phyloP scores from a whole-genome alignment of 805 yeast genomes.

The Metschnikowia bowlesiae region DNA sequence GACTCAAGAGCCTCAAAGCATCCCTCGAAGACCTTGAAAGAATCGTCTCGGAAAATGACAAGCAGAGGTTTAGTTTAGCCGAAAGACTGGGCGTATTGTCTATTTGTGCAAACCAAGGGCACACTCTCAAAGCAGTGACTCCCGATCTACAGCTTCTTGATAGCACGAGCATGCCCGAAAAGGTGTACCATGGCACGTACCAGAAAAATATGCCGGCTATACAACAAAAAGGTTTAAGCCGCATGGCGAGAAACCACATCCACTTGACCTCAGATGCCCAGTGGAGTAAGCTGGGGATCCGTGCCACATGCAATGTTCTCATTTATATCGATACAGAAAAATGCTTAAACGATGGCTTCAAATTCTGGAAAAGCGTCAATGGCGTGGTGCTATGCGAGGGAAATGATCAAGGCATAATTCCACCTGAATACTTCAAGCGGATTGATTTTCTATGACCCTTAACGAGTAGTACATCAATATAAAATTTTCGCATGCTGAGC shows the following conservation, averaged over 20 bases:
- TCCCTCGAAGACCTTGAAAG: constrained; percentile 53
- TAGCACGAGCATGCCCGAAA: constrained; percentile 43
- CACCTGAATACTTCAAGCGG: constrained; percentile 37
- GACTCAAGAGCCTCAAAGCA: constrained; percentile 53
- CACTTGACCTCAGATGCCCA: constrained; percentile 63
- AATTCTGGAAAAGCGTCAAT: constrained; percentile 62
- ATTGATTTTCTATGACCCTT: constrained; percentile 13
- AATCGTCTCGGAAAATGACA: constrained; percentile 63
- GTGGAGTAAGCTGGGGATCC: constrained; percentile 67
- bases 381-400: constrained; percentile 72
- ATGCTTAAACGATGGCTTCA: constrained; percentile 40
- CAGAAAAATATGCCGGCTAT: constrained; percentile 44
- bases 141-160: constrained; percentile 39
- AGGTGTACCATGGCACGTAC: constrained; percentile 80
- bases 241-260: constrained; percentile 77
- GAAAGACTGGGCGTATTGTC: constrained; percentile 19
- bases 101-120: constrained; percentile 94
- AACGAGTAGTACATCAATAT: not conserved
- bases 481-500: not conserved
- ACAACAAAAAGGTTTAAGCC: constrained; percentile 52
- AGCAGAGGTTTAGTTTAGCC: constrained; percentile 61
- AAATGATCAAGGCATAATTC: constrained; percentile 48
- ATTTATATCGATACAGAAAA: constrained; percentile 58
- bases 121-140: constrained; percentile 52
- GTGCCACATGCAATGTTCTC: constrained; percentile 51